A percentile compares a stretch with the other conserved stretches of the same genome.
Conservation (phyloP, 257 asterid genomes). For the Anisodus tanguticus region DNA sequence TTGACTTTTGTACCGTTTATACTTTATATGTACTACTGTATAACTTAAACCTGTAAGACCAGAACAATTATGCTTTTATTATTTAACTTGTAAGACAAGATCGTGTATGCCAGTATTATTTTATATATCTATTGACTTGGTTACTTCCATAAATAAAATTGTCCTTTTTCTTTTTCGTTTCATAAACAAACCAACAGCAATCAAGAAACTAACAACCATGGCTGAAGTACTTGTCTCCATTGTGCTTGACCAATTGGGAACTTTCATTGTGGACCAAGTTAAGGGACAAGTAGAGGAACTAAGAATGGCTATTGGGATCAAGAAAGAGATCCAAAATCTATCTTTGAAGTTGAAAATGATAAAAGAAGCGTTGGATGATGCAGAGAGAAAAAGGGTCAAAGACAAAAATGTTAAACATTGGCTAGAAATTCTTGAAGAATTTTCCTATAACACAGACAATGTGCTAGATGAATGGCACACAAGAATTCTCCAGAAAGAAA, state of each 20-base stretch:
- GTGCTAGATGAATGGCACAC: constrained; percentile 37
- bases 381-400: constrained; percentile 28
- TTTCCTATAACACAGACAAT: constrained; percentile 35
- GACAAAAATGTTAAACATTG: constrained; percentile 30
- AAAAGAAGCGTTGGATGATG: constrained; percentile 29
- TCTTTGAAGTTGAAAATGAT: constrained; percentile 26
- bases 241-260: constrained; percentile 25
- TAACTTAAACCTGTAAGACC: neutral
- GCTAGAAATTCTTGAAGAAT: constrained; percentile 30
- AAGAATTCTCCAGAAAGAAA: neutral
- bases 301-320: constrained; percentile 24
- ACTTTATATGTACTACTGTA: neutral
- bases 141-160: neutral
- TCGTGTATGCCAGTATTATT: neutral
- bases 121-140: neutral
- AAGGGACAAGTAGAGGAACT: constrained; percentile 30
- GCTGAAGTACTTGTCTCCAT: constrained; percentile 26
- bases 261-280: constrained; percentile 26
- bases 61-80: neutral
- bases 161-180: neutral
- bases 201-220: constrained; percentile 21
- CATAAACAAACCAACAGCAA: neutral
- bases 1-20: neutral
- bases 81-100: neutral
- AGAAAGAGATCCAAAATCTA: constrained; percentile 28